Conservation (phyloP, 352 stramenopile genomes). For the Globisporangium canariense region DNA sequence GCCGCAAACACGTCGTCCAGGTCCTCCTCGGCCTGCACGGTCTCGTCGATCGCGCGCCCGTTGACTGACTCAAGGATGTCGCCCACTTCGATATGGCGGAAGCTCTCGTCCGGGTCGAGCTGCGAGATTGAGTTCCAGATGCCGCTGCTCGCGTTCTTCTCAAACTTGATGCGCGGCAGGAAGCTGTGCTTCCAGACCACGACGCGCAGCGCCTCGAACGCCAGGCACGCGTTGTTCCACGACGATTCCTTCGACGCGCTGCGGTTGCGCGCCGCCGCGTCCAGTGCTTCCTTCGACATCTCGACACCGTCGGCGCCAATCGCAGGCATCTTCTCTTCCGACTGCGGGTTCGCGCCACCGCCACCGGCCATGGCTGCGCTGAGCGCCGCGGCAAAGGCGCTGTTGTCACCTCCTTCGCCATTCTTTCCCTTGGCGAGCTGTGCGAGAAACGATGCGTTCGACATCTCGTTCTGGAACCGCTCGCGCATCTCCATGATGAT, state of each 20-base stretch:
- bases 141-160: constrained; percentile 31
- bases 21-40: constrained; percentile 56
- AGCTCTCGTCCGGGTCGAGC: constrained; percentile 77
- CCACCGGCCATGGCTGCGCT: background rate
- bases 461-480: constrained; percentile 81
- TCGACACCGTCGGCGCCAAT: constrained; percentile 14
- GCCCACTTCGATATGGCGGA: constrained; percentile 65
- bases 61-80: constrained; percentile 80
- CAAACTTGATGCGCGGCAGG: constrained; percentile 62
- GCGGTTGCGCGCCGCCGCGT: constrained; percentile 31
- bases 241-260: constrained; percentile 72
- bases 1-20: constrained; percentile 71
- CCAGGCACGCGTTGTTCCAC: constrained; percentile 80
- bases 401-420: constrained; percentile 28
- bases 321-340: constrained; percentile 56
- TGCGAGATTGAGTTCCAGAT: constrained; percentile 70
- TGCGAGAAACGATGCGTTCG: constrained; percentile 55
- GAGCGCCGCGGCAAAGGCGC: background rate
- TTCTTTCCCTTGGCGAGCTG: constrained; percentile 61
- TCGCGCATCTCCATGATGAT: constrained; percentile 89
- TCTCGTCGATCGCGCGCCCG: constrained; percentile 60
- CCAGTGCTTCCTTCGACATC: constrained; percentile 23
- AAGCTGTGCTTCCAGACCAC: constrained; percentile 90
- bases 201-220: constrained; percentile 72
- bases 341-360: constrained; percentile 49